Evolutionary conservation across 2,329 filamentous ascomycete genomes (phyloP).

Genomic region (Aspergillus sp.): DNA sequence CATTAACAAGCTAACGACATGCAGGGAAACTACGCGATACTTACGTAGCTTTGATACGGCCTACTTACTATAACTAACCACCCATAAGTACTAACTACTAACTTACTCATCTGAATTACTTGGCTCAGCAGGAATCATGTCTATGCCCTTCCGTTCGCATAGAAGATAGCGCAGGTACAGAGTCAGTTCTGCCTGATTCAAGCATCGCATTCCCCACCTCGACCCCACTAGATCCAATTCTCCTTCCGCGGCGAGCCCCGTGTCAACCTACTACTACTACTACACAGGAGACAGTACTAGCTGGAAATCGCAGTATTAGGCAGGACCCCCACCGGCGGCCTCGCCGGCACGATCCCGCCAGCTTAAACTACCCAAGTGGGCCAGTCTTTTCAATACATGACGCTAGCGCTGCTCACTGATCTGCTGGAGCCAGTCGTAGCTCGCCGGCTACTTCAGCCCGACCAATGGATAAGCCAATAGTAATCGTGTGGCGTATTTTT

Average conservation of each 20-base stretch:
- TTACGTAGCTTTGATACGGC: conserved; percentile 1
- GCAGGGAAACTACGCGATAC: not conserved
- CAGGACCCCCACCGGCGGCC: not conserved
- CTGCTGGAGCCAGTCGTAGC: conserved; percentile 15
- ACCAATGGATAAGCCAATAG: conserved; percentile 19
- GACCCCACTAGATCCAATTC: not conserved
- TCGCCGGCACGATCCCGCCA: not conserved
- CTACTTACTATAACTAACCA: not conserved
- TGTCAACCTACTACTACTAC: not conserved
- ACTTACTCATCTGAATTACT: not conserved
- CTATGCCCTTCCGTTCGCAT: not conserved
- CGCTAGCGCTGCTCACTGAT: conserved; percentile 14
- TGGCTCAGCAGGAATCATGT: not conserved
- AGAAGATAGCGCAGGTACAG: not conserved
- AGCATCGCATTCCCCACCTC: not conserved
- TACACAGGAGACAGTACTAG: not conserved
- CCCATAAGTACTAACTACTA: too few species aligned
- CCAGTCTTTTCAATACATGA: conserved; percentile 6
- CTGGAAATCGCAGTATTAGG: not conserved
- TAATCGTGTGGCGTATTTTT: conserved; percentile 12
- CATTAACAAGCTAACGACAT: not conserved
- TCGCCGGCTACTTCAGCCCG: conserved; percentile 17
- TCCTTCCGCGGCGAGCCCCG: not conserved
- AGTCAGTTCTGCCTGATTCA: not conserved
- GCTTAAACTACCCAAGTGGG: not conserved